A percentile compares a stretch with the other conserved stretches of the same genome.
Conservation (phyloP, 2,329 filamentous ascomycete genomes). For the Curvularia eragrostidis region DNA sequence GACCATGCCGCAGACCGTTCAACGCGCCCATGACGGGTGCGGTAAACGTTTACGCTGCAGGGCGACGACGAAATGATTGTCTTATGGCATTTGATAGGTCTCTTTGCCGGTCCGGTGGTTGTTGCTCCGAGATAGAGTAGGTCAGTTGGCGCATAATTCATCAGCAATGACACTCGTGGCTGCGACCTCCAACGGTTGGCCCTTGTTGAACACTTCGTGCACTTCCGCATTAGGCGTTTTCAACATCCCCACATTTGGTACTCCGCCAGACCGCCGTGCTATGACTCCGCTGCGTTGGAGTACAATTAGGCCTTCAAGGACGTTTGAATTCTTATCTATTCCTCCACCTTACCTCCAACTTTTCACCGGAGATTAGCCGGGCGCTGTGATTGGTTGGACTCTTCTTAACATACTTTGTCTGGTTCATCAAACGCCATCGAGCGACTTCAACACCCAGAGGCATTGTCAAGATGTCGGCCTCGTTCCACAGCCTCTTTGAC, state of each 20-base stretch:
- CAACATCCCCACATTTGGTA: background rate
- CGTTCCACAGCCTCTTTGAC: conserved; percentile 52
- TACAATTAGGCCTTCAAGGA: background rate
- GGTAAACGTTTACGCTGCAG: background rate
- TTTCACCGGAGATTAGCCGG: background rate
- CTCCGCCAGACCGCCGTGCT: conserved; percentile 1
- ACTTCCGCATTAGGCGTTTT: conserved; percentile 12
- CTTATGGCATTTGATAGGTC: conserved; percentile 14
- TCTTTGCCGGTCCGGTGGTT: conserved; percentile 1
- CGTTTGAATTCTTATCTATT: background rate
- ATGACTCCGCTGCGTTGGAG: background rate
- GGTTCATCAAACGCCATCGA: background rate
- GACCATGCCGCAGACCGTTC: background rate
- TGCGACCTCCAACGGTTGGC: conserved; percentile 15
- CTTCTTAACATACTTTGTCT: background rate
- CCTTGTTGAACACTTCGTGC: conserved; percentile 5
- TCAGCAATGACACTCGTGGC: conserved; percentile 31
- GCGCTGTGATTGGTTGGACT: background rate
- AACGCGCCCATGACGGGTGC: background rate
- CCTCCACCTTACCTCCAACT: background rate
- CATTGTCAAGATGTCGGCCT: conserved; percentile 44
- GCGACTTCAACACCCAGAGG: background rate
- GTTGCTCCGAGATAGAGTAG: too few relatives aligned
- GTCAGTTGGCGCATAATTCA: conserved; percentile 22
- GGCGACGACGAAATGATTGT: background rate